These are phyloP conservation scores for Penicillium simplicissimum DNA, from an alignment of 495 filamentous ascomycete genomes.

Conservation along the genomic window DNA sequence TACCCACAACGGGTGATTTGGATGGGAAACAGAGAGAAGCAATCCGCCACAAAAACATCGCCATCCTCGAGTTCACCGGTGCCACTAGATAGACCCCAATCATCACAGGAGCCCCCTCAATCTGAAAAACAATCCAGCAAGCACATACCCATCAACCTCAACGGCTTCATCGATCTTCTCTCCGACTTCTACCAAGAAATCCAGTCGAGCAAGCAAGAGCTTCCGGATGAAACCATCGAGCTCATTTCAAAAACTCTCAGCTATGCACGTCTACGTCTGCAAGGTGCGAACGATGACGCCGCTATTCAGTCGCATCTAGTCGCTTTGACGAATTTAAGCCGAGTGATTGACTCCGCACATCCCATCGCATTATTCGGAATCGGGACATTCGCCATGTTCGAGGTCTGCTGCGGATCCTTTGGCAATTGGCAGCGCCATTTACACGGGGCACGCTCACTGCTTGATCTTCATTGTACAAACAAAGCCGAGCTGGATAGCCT, in stretches of 20 bases:
- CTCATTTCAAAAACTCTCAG: slow-evolving; percentile 30
- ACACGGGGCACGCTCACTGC: slow-evolving; percentile 35
- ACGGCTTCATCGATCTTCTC: slow-evolving; percentile 37
- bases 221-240: slow-evolving; percentile 29
- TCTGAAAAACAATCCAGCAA: slow-evolving; percentile 2
- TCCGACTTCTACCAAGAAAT: slow-evolving; percentile 35
- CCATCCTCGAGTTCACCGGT: slow-evolving; percentile 1
- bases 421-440: slow-evolving; percentile 38
- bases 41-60: slow-evolving; percentile 6
- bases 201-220: slow-evolving; percentile 23
- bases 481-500: slow-evolving; percentile 28
- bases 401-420: slow-evolving; percentile 36
- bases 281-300: slow-evolving; percentile 22
- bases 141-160: slow-evolving; percentile 28
- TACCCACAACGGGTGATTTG: slow-evolving; percentile 40
- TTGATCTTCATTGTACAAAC: slow-evolving; percentile 34
- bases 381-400: slow-evolving; percentile 38
- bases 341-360: slow-evolving; percentile 33
- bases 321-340: slow-evolving; percentile 31
- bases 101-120: neutral
- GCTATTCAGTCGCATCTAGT: slow-evolving; percentile 33
- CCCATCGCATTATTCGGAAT: slow-evolving; percentile 38
- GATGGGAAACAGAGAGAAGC: slow-evolving; percentile 27
- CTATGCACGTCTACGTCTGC: slow-evolving; percentile 28
- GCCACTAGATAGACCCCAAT: neutral